A percentile compares a stretch with the other conserved stretches of the same genome.
Evolutionary conservation across 352 stramenopile species (phyloP).

Genomic region (Phytophthora palmivora): DNA sequence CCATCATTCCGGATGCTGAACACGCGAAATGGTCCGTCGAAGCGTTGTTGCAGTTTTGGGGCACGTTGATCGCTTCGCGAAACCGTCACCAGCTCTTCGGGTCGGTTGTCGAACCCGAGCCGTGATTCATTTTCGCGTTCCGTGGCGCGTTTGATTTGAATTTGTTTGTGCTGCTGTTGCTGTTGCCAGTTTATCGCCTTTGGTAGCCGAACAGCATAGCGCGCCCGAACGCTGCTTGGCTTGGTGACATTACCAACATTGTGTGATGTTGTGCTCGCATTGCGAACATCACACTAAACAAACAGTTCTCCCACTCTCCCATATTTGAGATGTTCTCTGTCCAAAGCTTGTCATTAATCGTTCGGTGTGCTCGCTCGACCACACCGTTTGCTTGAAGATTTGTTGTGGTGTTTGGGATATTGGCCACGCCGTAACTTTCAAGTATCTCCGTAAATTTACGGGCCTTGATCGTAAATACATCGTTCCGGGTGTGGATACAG

Average conservation of each 20-base stretch:
- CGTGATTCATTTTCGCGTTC: not conserved
- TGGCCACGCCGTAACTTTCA: not conserved
- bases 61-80: not conserved
- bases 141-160: not conserved
- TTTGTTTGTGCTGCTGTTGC: constrained; percentile 1
- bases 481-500: constrained; percentile 1
- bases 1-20: constrained; percentile 8
- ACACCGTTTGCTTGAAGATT: constrained; percentile 10
- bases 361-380: constrained; percentile 1
- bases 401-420: not conserved
- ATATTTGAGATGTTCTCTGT: not conserved
- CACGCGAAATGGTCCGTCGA: not conserved
- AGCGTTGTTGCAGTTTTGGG: not conserved
- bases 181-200: constrained; percentile 1
- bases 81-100: not conserved
- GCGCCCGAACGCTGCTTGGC: constrained; percentile 14
- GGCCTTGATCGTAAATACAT: constrained; percentile 9
- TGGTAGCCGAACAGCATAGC: constrained; percentile 14
- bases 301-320: constrained; percentile 8
- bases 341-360: constrained; percentile 4
- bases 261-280: constrained; percentile 2
- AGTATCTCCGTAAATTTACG: constrained; percentile 9
- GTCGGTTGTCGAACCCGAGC: not conserved
- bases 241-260: not conserved
- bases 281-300: constrained; percentile 1